Evolutionary conservation across 2,329 filamentous ascomycete genomes (phyloP), one percentile per base, ranked within the genome.

Genomic region (Neofusicoccum cordaticola): DNA sequence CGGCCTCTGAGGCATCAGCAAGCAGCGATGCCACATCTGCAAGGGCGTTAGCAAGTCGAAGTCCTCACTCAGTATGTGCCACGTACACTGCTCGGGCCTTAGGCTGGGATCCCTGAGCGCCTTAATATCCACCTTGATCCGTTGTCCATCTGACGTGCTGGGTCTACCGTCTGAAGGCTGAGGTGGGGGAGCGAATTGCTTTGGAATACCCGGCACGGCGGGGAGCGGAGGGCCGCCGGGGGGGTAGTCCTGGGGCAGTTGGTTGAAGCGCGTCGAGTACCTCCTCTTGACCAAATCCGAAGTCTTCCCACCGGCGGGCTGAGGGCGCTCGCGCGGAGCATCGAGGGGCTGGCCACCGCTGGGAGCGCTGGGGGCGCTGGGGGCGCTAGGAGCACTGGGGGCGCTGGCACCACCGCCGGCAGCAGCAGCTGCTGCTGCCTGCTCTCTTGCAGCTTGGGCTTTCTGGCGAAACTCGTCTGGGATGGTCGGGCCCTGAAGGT

Each of bases 191-290:
- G 84, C 83, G 73, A 86, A 92, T 69, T 86, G 87, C 52, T 84
- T 83, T 56, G 83, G 84, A 66, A 84, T 83, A 12, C 85, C 78
- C 0, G 95, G 94, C 68, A 84, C 71, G 13, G 76, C 74, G 4
- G 81, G 81, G 70, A 97, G 83, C 2, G 91, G 86, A 17, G 92
- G 86, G 19, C 86, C 86, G 64, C 85, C 87, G 69, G 84, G 82
- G 15, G 19, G 41, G 74, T 88, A 90, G 71, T 91, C 88, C 66
- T 86, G 81, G 1, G 90, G 90, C 0, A 89, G 78, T 68, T 91
- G 88, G 71, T 93, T 94, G 77, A 97, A 96, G 66, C 94, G 89
- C 47, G 93, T 93, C 44, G 95, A 98, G 79, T 98, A 99, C 71
- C 95, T 85, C 71, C 93, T 86, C 81, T 98, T 98, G 66, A 99